Conservation (phyloP, 345 rosid species). For the Gossypium stocksii region DNA sequence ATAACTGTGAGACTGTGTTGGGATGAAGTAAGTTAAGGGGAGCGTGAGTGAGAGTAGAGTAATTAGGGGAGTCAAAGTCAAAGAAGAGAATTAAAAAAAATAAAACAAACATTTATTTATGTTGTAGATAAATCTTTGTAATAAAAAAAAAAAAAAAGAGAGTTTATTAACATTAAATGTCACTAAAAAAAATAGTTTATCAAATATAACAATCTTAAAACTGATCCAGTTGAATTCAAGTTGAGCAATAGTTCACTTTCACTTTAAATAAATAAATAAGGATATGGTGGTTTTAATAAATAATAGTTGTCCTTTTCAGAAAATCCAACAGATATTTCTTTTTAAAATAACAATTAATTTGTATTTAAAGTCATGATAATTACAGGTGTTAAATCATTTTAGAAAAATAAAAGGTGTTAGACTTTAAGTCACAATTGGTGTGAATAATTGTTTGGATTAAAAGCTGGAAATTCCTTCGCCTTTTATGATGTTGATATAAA, state of each 20-base stretch:
- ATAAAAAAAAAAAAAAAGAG: background rate
- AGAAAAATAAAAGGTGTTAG: background rate
- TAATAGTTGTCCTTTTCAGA: background rate
- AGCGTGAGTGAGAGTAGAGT: background rate
- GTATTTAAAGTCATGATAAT: background rate
- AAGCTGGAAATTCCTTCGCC: background rate
- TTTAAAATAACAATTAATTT: no score
- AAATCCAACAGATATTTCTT: background rate
- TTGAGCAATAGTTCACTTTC: no score
- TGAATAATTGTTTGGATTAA: conserved; percentile 3
- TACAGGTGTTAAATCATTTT: background rate
- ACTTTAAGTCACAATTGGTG: background rate
- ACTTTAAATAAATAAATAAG: background rate
- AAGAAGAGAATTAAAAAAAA: background rate
- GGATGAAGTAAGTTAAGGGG: no score
- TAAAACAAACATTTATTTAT: background rate
- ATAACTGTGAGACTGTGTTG: background rate
- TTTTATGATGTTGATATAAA: background rate
- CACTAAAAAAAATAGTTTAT: no score
- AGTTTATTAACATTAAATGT: no score
- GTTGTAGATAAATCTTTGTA: background rate
- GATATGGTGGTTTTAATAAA: background rate
- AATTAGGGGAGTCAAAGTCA: background rate
- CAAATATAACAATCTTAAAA: no score
- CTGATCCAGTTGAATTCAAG: no score